A percentile compares a stretch with the other conserved stretches of the same genome.
Conservation (phyloP, 257 asterid genomes). For the Ilex aquifolium region DNA sequence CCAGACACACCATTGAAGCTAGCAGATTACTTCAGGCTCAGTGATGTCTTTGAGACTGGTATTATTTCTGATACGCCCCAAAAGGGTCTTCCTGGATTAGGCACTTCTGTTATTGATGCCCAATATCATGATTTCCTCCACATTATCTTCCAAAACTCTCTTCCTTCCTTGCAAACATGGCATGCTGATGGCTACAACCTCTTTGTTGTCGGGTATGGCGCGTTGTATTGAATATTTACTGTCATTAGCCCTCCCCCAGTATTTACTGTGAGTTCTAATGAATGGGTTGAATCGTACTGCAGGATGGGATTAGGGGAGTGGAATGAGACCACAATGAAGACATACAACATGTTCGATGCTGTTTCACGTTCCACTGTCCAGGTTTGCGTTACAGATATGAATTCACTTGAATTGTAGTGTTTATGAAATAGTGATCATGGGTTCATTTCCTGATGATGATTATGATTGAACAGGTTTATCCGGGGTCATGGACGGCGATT, state of each 20-base stretch:
- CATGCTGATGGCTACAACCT: conserved; percentile 31
- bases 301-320: too few species aligned
- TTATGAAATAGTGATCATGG: background rate
- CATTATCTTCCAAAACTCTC: conserved; percentile 25
- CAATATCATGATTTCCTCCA: conserved; percentile 21
- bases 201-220: conserved; percentile 31
- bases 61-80: conserved; percentile 10
- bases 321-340: conserved; percentile 4
- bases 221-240: too few species aligned
- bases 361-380: conserved; percentile 32
- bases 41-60: conserved; percentile 11
- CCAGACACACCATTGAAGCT: conserved; percentile 28
- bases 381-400: conserved; percentile 7
- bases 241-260: too few species aligned
- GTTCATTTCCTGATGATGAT: background rate
- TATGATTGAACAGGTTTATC: conserved; percentile 22
- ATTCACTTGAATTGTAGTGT: too few species aligned
- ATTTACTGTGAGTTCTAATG: too few species aligned
- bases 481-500: conserved; percentile 28
- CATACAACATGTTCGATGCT: conserved; percentile 32
- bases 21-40: conserved; percentile 23
- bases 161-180: conserved; percentile 18
- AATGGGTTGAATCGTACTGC: too few species aligned
- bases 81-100: background rate
- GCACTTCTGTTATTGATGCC: conserved; percentile 22